A percentile compares a stretch with the other conserved stretches of the same genome.
phyloP scores from a whole-genome alignment of 169 alveolate species.

The Plasmodium fragile region DNA sequence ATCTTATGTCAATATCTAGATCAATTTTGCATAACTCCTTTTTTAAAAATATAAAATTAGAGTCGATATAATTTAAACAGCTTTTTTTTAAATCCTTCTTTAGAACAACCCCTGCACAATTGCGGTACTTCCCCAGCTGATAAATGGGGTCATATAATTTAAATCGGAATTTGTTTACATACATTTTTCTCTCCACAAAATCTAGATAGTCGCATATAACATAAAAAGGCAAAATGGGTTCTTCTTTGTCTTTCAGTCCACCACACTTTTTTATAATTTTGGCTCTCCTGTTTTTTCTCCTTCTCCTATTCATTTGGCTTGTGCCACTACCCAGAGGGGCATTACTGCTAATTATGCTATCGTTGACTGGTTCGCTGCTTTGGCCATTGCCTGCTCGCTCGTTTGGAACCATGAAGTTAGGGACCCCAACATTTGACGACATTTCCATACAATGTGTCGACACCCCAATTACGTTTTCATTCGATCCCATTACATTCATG shows the following conservation, averaged over 20 bases:
- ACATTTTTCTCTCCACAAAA: constrained; percentile 67
- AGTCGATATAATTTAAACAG: constrained; percentile 71
- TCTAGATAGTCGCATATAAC: constrained; percentile 71
- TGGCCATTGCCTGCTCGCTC: neutral
- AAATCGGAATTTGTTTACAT: constrained; percentile 51
- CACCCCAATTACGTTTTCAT: neutral
- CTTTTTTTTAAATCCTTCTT: constrained; percentile 58
- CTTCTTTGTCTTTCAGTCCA: constrained; percentile 40
- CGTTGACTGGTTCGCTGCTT: neutral
- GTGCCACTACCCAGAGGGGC: neutral
- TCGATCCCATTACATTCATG: neutral
- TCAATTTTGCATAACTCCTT: constrained; percentile 67
- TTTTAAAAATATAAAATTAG: constrained; percentile 59
- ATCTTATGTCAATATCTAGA: constrained; percentile 81
- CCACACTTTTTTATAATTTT: constrained; percentile 65
- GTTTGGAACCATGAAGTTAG: neutral
- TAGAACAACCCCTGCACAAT: constrained; percentile 65
- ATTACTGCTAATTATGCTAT: neutral
- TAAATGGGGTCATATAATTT: constrained; percentile 73
- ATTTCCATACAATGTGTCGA: neutral
- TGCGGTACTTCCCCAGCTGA: constrained; percentile 74
- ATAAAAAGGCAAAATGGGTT: constrained; percentile 71
- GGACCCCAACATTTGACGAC: neutral
- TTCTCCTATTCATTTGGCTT: constrained; percentile 1
- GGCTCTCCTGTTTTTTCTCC: neutral